These are phyloP conservation scores for Stagonosporopsis chrysanthemi DNA, from an alignment of 2,329 filamentous ascomycete genomes.

Conservation along the genomic window DNA sequence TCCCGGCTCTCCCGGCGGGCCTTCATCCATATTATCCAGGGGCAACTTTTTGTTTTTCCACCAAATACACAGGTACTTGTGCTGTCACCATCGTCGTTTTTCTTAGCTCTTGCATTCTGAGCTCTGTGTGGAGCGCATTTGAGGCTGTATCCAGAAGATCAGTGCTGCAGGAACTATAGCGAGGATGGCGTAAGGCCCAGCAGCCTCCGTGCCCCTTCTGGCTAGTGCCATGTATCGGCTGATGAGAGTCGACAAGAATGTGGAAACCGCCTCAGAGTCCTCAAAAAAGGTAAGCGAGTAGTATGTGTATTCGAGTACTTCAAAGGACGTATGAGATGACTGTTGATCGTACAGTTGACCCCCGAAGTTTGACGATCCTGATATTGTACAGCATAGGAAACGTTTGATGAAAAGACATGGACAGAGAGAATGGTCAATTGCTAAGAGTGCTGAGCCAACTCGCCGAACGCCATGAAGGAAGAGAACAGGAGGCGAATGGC, in stretches of 20 bases:
- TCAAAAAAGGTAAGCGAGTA: not conserved
- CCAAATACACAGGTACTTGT: constrained; percentile 2
- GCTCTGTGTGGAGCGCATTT: too few species aligned
- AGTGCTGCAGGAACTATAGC: not conserved
- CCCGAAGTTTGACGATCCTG: not conserved
- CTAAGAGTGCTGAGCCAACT: constrained; percentile 1
- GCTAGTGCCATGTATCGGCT: not conserved
- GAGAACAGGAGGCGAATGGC: not conserved
- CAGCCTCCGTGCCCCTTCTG: constrained; percentile 2
- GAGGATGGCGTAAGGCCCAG: not conserved
- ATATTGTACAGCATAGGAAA: not conserved
- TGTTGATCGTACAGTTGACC: not conserved
- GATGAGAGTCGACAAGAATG: not conserved
- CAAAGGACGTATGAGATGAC: not conserved
- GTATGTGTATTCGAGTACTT: not conserved
- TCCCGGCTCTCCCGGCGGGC: constrained; percentile 18
- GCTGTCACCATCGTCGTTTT: not conserved
- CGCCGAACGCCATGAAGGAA: constrained; percentile 3
- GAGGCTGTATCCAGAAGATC: not conserved
- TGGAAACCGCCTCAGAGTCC: not conserved
- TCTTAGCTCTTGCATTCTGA: not conserved
- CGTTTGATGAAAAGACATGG: not conserved
- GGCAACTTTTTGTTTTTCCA: constrained; percentile 6
- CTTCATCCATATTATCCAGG: constrained; percentile 18
- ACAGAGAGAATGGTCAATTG: not conserved